phyloP scores from a whole-genome alignment of 495 filamentous ascomycete genomes.

The Podospora comata region DNA sequence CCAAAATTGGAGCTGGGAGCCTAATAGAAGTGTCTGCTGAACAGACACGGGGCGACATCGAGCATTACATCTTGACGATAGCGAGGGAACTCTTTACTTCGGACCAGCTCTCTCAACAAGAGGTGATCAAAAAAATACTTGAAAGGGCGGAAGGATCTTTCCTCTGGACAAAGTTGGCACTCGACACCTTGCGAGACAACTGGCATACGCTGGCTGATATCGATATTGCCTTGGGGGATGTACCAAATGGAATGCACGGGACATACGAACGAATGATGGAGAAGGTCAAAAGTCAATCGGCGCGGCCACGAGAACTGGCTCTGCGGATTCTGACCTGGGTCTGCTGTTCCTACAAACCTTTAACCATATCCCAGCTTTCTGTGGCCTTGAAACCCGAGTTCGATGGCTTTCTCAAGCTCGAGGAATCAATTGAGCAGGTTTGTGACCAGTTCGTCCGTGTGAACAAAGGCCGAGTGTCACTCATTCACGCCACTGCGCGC shows the following conservation, averaged over 20 bases:
- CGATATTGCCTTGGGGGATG: background rate
- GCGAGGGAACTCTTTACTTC: background rate
- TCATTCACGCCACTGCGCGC: background rate
- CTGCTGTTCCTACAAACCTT: background rate
- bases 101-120: background rate
- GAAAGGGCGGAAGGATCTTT: background rate
- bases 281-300: background rate
- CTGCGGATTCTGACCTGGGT: background rate
- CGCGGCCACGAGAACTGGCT: background rate
- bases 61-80: background rate
- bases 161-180: background rate
- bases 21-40: background rate
- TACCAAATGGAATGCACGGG: background rate
- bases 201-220: background rate
- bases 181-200: background rate
- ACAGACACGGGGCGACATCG: background rate
- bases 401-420: background rate
- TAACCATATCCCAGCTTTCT: background rate
- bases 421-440: background rate
- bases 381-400: background rate
- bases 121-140: background rate
- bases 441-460: background rate
- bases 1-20: background rate
- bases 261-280: background rate
- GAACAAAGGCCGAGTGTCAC: background rate